Conservation (phyloP, 208 protist genomes). For the Lotmaria passim region DNA sequence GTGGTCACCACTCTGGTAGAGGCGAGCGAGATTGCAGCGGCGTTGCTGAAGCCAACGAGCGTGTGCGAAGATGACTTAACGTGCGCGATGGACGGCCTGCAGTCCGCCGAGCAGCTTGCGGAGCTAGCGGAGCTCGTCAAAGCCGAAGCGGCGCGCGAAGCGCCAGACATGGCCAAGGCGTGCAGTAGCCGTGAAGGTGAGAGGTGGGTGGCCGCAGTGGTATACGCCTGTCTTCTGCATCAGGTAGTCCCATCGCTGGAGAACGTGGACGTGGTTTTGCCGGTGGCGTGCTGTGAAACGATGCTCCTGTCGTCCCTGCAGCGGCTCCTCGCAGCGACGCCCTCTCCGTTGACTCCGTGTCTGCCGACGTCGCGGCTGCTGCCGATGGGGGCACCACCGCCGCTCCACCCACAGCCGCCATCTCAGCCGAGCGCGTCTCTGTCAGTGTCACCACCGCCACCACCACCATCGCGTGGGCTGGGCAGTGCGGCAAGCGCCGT, state of each 20-base stretch:
- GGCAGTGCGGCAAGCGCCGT: constrained; percentile 20
- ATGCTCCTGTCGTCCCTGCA: constrained; percentile 13
- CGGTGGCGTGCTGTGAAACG: constrained; percentile 17
- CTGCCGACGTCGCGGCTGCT: not conserved
- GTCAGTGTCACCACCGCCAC: not conserved
- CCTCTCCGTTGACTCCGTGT: not conserved
- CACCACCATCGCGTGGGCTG: constrained; percentile 20
- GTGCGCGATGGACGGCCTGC: constrained; percentile 12
- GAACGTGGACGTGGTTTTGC: constrained; percentile 8
- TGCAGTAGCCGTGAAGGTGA: constrained; percentile 13
- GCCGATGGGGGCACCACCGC: constrained; percentile 19
- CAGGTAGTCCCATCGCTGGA: constrained; percentile 28
- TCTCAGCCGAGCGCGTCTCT: not conserved
- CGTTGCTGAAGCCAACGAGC: constrained; percentile 2
- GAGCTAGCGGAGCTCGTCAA: constrained; percentile 13
- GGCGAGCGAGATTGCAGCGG: constrained; percentile 3
- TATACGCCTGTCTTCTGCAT: constrained; percentile 31
- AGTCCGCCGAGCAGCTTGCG: constrained; percentile 8
- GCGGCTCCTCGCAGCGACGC: constrained; percentile 10
- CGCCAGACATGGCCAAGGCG: not conserved
- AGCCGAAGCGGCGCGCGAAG: not conserved
- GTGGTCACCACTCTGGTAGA: constrained; percentile 14
- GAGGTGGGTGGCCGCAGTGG: constrained; percentile 14
- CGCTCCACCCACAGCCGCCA: constrained; percentile 18
- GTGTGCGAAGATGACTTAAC: not conserved